Evolutionary conservation across 345 rosid species (phyloP), one percentile per base, ranked within the genome.

Genomic region (Salix caprea): DNA sequence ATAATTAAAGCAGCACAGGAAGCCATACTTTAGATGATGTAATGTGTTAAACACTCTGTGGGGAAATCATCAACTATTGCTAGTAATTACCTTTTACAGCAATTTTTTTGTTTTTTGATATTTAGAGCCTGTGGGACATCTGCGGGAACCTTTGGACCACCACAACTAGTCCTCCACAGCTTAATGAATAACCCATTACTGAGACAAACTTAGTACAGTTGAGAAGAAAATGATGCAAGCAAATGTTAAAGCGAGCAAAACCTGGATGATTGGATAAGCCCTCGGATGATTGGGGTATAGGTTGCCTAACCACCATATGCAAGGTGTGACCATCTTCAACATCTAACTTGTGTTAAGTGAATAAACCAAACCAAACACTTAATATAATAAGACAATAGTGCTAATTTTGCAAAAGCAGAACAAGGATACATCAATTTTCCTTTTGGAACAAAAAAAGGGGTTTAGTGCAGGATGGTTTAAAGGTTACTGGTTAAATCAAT

Each of bases 251-350:
- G 65, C 66, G 60, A 73, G 66, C 9, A 56, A 71, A 70, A 91
- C 97, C 97, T 87, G 90, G 74, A 69, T 79, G 84, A 80, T 77
- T 74, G 68, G 82, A 67, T 32, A 65, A 36, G 74, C 91, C 86
- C 66, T 86, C 93, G 3, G 84, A 76, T 80, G 90, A 84, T 64
- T 82, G 81, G 24, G 85, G 80, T 70, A 82, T 34, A 5, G 96
- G 92, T 71, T 91, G 91, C 85, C 97, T 86, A 79, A 90, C 97
- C 74, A 91, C 97, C 71, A 91, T 76, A 83, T 91, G 97, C 85
- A 91, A 82, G 67, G 97, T 91, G 80, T 91, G 97, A 76, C 97
- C 94, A 68, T 91, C 94, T 87, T 91, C 97, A 30, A 91, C 94
- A 84, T 91, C 97, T 91, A 80, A 74, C 75, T 48, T 76, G 77